Evolutionary conservation across 805 yeast genomes (phyloP).

Genomic region (Starmerella sp.): DNA sequence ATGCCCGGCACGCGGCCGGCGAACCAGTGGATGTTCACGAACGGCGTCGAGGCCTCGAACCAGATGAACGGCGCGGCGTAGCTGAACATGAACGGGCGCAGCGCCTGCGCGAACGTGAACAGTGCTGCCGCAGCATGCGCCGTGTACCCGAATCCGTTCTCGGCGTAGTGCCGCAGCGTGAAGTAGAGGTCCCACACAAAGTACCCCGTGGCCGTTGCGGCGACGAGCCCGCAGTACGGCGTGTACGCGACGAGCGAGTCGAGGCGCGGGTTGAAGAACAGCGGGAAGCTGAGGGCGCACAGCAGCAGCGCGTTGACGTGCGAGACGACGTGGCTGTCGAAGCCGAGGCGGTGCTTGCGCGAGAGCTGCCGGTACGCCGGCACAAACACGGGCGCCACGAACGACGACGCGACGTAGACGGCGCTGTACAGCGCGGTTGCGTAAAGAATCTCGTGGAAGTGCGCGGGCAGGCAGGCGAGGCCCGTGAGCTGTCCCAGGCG

Average conservation of each 20-base stretch:
- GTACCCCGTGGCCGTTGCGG: slow-evolving; percentile 69
- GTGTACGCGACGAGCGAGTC: slow-evolving; percentile 58
- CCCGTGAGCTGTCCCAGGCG: slow-evolving; percentile 18
- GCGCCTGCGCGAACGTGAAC: slow-evolving; percentile 52
- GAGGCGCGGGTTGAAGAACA: slow-evolving; percentile 47
- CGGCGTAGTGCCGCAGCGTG: slow-evolving; percentile 48
- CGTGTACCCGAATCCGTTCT: slow-evolving; percentile 74
- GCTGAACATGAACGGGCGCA: slow-evolving; percentile 66
- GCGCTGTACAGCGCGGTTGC: slow-evolving; percentile 50
- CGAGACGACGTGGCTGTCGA: slow-evolving; percentile 84
- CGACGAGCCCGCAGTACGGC: slow-evolving; percentile 64
- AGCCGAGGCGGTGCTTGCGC: slow-evolving; percentile 48
- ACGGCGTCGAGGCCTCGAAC: slow-evolving; percentile 87
- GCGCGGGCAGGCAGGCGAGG: slow-evolving; percentile 27
- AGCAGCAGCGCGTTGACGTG: slow-evolving; percentile 72
- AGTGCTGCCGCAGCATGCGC: slow-evolving; percentile 77
- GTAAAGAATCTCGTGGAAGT: slow-evolving; percentile 54
- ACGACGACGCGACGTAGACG: slow-evolving; percentile 32
- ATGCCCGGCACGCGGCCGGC: slow-evolving; percentile 65
- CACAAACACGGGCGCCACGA: slow-evolving; percentile 34
- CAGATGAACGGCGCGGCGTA: slow-evolving; percentile 73
- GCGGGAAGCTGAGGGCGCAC: slow-evolving; percentile 47
- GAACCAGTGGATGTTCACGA: slow-evolving; percentile 90
- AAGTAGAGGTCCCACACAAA: slow-evolving; percentile 81
- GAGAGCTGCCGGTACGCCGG: slow-evolving; percentile 39